A percentile compares a stretch with the other conserved stretches of the same genome.
Evolutionary conservation across 2,329 filamentous ascomycete genomes (phyloP).

Genomic region (Furcasterigmium sp.): DNA sequence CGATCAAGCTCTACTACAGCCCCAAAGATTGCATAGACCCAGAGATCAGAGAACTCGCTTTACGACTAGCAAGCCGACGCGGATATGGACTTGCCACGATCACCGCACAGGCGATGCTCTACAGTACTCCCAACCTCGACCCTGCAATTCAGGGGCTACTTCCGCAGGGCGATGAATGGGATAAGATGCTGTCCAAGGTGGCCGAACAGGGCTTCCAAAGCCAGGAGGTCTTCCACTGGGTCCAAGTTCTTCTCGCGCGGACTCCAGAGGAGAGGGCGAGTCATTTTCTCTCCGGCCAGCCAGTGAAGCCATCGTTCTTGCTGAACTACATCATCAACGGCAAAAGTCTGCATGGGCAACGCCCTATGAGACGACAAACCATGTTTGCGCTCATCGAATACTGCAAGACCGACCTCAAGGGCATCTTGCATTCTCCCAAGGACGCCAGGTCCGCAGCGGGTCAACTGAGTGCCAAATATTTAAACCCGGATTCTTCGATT

Average conservation of each 20-base stretch:
- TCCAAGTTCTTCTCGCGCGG: constrained; percentile 2
- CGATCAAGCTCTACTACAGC: constrained; percentile 2
- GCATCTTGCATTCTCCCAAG: neutral
- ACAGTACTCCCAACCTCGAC: neutral
- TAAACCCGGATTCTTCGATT: too few species aligned
- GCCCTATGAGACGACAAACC: constrained; percentile 1
- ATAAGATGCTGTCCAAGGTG: neutral
- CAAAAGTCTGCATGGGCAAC: neutral
- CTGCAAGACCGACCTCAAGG: neutral
- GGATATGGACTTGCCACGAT: constrained; percentile 1
- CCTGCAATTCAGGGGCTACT: constrained; percentile 1
- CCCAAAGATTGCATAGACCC: neutral
- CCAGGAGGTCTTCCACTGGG: constrained; percentile 6
- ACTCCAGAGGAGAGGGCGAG: constrained; percentile 6
- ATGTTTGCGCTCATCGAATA: constrained; percentile 6
- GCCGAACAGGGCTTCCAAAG: neutral
- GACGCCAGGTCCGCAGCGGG: too few species aligned
- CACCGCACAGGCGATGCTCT: constrained; percentile 8
- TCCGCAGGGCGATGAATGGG: constrained; percentile 1
- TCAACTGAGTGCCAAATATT: too few species aligned
- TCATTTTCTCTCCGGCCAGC: constrained; percentile 1
- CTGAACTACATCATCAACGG: constrained; percentile 6
- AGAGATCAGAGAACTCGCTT: neutral
- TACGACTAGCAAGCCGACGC: neutral
- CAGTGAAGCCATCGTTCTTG: constrained; percentile 9